phyloP scores from a whole-genome alignment of 768 basidiomycete genomes.

The Tulasnella sp. region DNA sequence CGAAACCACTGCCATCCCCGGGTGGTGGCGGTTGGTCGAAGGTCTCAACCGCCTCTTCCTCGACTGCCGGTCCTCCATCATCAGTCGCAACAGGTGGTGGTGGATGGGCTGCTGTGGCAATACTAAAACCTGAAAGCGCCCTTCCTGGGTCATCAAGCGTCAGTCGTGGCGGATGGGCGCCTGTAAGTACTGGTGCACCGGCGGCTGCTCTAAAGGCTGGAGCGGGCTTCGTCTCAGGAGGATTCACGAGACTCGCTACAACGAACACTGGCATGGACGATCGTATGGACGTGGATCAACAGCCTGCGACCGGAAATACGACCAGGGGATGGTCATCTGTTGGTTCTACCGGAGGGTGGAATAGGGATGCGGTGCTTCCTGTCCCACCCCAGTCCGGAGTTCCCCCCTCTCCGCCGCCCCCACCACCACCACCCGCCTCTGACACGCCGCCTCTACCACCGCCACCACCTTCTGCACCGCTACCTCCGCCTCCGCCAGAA shows the following conservation, averaged over 20 bases:
- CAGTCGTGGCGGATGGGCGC: not conserved
- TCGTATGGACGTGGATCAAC: slow-evolving; percentile 10
- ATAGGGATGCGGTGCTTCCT: slow-evolving; percentile 15
- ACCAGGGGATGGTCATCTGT: slow-evolving; percentile 2
- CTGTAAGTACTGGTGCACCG: slow-evolving; percentile 18
- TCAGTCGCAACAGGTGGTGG: slow-evolving; percentile 29
- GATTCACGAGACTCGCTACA: slow-evolving; percentile 58
- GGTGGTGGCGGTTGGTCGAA: slow-evolving; percentile 4
- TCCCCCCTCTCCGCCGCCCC: slow-evolving; percentile 15
- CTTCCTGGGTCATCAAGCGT: not conserved
- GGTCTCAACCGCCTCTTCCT: not conserved
- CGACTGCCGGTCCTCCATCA: slow-evolving; percentile 19
- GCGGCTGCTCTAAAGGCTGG: slow-evolving; percentile 21
- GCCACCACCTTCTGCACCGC: slow-evolving; percentile 13
- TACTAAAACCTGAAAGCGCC: slow-evolving; percentile 20
- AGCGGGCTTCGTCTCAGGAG: slow-evolving; percentile 48
- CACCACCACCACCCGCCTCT: slow-evolving; percentile 2
- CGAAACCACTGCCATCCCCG: too few relatives aligned
- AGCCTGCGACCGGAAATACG: slow-evolving; percentile 21
- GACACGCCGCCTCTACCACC: slow-evolving; percentile 21
- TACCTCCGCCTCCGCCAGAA: slow-evolving; percentile 3
- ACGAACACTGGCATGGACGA: slow-evolving; percentile 26
- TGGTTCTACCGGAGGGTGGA: slow-evolving; percentile 7
- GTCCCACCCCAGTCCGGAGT: slow-evolving; percentile 23
- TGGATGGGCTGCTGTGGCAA: slow-evolving; percentile 42